Base-by-base conservation (phyloP, 2,329 filamentous ascomycete species). In the Fusarium sp. region DNA sequence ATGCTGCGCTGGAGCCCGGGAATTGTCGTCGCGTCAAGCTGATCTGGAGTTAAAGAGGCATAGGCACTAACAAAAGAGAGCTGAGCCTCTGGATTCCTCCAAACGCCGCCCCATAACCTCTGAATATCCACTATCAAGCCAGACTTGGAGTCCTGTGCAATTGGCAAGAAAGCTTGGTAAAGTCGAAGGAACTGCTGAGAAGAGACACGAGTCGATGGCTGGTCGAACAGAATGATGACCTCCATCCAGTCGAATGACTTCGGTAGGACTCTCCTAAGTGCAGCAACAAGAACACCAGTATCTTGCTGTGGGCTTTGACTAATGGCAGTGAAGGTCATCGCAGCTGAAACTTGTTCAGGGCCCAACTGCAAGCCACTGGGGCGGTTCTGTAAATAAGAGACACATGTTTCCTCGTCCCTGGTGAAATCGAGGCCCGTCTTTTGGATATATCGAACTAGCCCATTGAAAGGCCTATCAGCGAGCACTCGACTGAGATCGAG, bases 11-110 rank as follows among this genome's bases (percentile, higher is more conserved):
- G 89, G 39, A 98, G 87, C 38, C 92, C 90, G 2, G 94, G 95
- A 65, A 98, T 96, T 39, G 92, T 93, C 18, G 91, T 92, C 7
- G 94, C 92, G 79, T 98, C 94, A 31, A 97, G 87, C 76, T 95
- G 89, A 33, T 93, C 89, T 1, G 92, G 88, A 18, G 88, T 89
- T 63, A 95, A 88, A 8, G 93, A 93, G 27, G 95, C 87, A 79
- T 95, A 98, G 23, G 94, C 94, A 71, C 92, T 92, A 60, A 98
- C 89, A 79, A 98, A 98, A n/a, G 95, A 97, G 39, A 99, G 85
- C 73, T 98, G 95, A 0, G 96, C 94, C 70, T 97, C 91, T 19
- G 92, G 89, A 74, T 97, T 90, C 70, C 92, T 90, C 95, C 97
- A 99, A 69, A 89, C 86, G 77, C 95, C 95, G 65, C 95, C 95